Conservation (phyloP, 495 filamentous ascomycete species). For the Podospora didyma region DNA sequence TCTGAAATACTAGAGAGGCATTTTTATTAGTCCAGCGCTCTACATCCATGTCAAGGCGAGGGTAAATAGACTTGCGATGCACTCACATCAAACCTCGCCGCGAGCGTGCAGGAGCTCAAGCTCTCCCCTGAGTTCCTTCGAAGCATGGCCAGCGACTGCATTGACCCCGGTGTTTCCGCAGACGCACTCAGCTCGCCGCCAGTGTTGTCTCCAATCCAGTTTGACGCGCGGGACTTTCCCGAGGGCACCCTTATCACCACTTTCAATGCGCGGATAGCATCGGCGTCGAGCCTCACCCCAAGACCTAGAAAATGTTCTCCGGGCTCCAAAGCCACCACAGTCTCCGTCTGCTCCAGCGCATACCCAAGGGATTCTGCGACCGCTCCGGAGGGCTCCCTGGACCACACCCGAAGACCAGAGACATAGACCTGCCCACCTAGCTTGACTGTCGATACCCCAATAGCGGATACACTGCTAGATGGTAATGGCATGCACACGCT, state of each 20-base stretch:
- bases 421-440: conserved; percentile 7
- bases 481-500: conserved; percentile 9
- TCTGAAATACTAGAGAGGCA: conserved; percentile 1
- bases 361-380: conserved; percentile 4
- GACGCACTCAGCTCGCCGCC: not conserved
- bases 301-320: conserved; percentile 7
- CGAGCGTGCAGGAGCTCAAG: not conserved
- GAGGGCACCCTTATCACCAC: not conserved
- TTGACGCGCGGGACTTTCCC: not conserved
- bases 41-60: not conserved
- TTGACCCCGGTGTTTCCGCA: not conserved
- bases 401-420: conserved; percentile 8
- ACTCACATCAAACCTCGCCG: conserved; percentile 17
- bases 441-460: conserved; percentile 10
- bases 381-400: not conserved
- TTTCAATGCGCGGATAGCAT: conserved; percentile 5
- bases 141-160: not conserved
- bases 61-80: not conserved
- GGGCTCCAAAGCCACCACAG: conserved; percentile 1
- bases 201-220: conserved; percentile 11
- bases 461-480: not conserved
- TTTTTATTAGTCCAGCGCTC: not conserved
- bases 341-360: not conserved
- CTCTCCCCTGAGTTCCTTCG: not conserved
- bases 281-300: conserved; percentile 2